Conservation (phyloP, 164 flowering plant species). For the Magnolia changhungtana region DNA sequence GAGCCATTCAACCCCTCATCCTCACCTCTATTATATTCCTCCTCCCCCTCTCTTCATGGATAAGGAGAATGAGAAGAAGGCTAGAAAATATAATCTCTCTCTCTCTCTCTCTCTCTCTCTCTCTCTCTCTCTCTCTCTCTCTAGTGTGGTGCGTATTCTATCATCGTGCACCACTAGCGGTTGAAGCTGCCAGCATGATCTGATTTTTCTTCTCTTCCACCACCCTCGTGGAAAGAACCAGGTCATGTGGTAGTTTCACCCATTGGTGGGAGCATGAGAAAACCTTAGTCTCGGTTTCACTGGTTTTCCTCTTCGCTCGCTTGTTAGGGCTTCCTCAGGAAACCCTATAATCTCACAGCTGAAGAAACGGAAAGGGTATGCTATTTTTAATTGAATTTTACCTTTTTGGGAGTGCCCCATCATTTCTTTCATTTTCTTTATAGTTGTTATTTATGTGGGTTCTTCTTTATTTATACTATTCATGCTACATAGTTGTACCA, state of each 20-base stretch:
- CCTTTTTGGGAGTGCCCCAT: conserved; percentile 1
- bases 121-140: not conserved
- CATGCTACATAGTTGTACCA: not conserved
- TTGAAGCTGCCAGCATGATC: conserved; percentile 98
- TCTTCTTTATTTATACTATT: not conserved
- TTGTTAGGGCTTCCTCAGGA: conserved; percentile 6
- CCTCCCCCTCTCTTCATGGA: conserved; percentile 9
- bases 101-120: conserved; percentile 8
- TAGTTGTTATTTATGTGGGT: not conserved
- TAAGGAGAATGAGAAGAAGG: not conserved
- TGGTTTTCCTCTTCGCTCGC: conserved; percentile 7
- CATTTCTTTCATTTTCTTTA: not conserved
- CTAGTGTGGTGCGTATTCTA: not conserved
- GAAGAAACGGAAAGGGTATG: conserved; percentile 17
- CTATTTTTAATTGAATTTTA: conserved; percentile 10
- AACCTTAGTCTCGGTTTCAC: not conserved
- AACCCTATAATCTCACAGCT: not conserved
- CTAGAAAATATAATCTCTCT: not conserved
- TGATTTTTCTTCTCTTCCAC: conserved; percentile 34
- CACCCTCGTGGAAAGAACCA: conserved; percentile 25
- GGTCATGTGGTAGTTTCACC: conserved; percentile 85
- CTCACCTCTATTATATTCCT: conserved; percentile 6
- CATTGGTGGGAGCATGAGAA: conserved; percentile 39
- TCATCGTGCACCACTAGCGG: conserved; percentile 42
- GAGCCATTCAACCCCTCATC: conserved; percentile 2